Evolutionary conservation across 805 yeast species (phyloP).

Genomic region (Lachancea thermotolerans): DNA sequence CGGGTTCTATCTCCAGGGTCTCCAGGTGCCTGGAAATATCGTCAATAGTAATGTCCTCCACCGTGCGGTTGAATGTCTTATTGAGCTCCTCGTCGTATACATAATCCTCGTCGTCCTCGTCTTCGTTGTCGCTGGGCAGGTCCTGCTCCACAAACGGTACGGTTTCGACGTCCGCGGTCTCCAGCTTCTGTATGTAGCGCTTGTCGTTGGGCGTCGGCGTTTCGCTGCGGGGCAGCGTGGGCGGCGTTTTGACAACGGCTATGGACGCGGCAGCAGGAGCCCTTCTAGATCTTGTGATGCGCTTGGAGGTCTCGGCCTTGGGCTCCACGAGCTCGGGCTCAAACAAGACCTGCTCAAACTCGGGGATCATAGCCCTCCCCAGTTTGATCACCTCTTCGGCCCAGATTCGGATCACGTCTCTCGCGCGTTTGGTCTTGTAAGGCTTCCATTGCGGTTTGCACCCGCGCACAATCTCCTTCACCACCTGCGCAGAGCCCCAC

Average conservation of each 20-base stretch:
- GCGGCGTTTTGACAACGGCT: conserved; percentile 3
- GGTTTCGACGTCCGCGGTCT: conserved; percentile 6
- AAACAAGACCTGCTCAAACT: conserved; percentile 27
- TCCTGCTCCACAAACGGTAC: conserved; percentile 28
- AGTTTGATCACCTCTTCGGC: conserved; percentile 56
- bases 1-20: conserved; percentile 28
- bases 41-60: conserved; percentile 34
- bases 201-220: conserved; percentile 10
- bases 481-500: conserved; percentile 58
- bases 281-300: conserved; percentile 7
- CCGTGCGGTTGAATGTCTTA: conserved; percentile 33
- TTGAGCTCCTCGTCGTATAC: conserved; percentile 32
- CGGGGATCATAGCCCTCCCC: conserved; percentile 58
- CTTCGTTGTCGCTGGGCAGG: conserved; percentile 27
- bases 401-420: conserved; percentile 50
- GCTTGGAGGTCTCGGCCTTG: conserved; percentile 1
- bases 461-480: conserved; percentile 60
- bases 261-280: background rate
- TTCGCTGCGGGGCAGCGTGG: conserved; percentile 9
- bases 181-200: background rate
- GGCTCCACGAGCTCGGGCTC: conserved; percentile 6
- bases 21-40: conserved; percentile 34
- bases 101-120: conserved; percentile 32
- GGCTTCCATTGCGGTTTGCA: conserved; percentile 63
- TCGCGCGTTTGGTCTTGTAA: conserved; percentile 42